Evolutionary conservation across 2,329 filamentous ascomycete species (phyloP).

Genomic region (Botrytis paeoniae): DNA sequence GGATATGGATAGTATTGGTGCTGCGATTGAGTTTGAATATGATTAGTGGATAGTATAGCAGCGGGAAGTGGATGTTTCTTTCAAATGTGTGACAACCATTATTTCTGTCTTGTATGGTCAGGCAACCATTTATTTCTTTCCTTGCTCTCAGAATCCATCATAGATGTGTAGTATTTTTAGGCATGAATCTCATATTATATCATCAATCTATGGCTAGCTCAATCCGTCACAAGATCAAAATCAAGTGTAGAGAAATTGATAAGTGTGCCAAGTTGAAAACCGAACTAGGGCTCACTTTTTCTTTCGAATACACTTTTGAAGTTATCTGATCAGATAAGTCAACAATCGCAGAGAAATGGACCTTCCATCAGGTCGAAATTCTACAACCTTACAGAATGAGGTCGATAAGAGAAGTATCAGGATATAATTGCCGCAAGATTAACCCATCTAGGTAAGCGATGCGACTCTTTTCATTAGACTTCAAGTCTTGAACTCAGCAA

Average conservation of each 20-base stretch:
- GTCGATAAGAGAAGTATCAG: not conserved
- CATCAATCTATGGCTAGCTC: not conserved
- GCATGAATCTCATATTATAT: no score
- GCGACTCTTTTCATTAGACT: not conserved
- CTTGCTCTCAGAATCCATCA: no score
- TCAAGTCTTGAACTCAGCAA: not conserved
- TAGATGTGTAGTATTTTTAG: no score
- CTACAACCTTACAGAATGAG: not conserved
- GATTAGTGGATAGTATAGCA: not conserved
- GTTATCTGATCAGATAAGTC: not conserved
- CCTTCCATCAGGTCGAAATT: not conserved
- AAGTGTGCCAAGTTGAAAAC: not conserved
- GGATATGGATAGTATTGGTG: not conserved
- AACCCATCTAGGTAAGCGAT: not conserved
- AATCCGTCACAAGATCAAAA: not conserved
- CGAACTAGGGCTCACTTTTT: not conserved
- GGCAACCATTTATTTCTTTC: not conserved
- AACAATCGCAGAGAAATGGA: not conserved
- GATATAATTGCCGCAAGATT: not conserved
- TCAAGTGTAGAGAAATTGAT: not conserved
- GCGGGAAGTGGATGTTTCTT: not conserved
- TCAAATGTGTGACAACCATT: not conserved
- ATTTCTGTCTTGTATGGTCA: not conserved
- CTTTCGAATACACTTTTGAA: fast-evolving
- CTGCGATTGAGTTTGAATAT: not conserved